Percentiles rank a stretch among this genome's conserved stretches.
These are phyloP conservation scores for Leccinum fuscescens DNA, from an alignment of 1,284 basidiomycete genomes.

Conservation along the genomic window DNA sequence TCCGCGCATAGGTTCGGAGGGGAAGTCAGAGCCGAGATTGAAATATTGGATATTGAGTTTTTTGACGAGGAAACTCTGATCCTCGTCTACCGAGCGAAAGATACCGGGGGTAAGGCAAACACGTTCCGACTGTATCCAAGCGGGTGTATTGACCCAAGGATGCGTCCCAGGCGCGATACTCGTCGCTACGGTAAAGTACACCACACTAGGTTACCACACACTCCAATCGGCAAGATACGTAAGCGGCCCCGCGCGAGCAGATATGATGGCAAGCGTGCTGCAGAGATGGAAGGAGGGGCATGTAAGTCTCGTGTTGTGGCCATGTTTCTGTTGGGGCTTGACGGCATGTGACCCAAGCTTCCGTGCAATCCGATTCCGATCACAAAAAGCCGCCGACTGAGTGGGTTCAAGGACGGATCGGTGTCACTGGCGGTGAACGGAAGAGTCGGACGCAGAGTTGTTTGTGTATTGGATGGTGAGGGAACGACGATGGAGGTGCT, in stretches of 20 bases:
- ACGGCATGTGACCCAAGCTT: slow-evolving; percentile 43
- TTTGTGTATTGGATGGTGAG: slow-evolving; percentile 64
- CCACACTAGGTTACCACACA: slow-evolving; percentile 54
- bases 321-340: slow-evolving; percentile 34
- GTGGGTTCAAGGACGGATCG: slow-evolving; percentile 46
- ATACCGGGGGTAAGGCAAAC: slow-evolving; percentile 41
- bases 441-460: slow-evolving; percentile 66
- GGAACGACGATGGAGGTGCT: slow-evolving; percentile 67
- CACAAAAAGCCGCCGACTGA: slow-evolving; percentile 55
- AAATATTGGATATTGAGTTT: slow-evolving; percentile 67
- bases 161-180: slow-evolving; percentile 44
- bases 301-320: slow-evolving; percentile 42
- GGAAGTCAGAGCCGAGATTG: slow-evolving; percentile 38
- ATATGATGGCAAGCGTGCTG: slow-evolving; percentile 57
- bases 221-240: slow-evolving; percentile 48
- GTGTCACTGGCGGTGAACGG: slow-evolving; percentile 72
- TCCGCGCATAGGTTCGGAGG: slow-evolving; percentile 38
- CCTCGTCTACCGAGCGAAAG: slow-evolving; percentile 51
- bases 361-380: slow-evolving; percentile 49
- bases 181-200: slow-evolving; percentile 60
- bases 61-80: slow-evolving; percentile 71
- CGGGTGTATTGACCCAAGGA: slow-evolving; percentile 28
- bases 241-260: slow-evolving; percentile 55
- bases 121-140: slow-evolving; percentile 30
- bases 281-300: slow-evolving; percentile 52